phyloP scores from a whole-genome alignment of 192 early-diverging fungal species.

The Coemansia sp. region DNA sequence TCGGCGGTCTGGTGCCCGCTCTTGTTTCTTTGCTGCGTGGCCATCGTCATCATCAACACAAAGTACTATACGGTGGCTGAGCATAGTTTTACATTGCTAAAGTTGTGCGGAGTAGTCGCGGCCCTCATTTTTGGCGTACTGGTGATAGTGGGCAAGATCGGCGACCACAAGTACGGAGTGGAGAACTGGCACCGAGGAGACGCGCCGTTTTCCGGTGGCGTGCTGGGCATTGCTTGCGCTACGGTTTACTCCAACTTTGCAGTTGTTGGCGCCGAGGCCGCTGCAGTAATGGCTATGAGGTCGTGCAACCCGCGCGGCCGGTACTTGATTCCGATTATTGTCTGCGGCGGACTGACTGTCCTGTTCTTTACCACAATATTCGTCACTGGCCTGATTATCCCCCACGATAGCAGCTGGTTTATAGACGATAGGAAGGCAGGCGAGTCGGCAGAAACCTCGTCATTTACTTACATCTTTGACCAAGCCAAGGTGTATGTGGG shows the following conservation, averaged over 20 bases:
- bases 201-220: constrained; percentile 15
- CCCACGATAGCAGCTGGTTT: constrained; percentile 10
- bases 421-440: not conserved
- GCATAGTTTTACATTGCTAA: constrained; percentile 12
- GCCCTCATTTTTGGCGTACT: constrained; percentile 17
- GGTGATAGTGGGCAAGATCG: constrained; percentile 20
- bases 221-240: constrained; percentile 18
- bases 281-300: constrained; percentile 14
- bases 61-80: constrained; percentile 17
- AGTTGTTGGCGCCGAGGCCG: constrained; percentile 11
- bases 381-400: constrained; percentile 19
- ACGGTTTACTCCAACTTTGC: constrained; percentile 21
- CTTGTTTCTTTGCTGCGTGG: constrained; percentile 11
- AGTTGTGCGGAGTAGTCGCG: constrained; percentile 12
- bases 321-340: not conserved
- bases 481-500: constrained; percentile 12
- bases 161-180: constrained; percentile 21
- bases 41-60: constrained; percentile 19
- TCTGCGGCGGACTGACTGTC: constrained; percentile 7
- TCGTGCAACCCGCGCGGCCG: constrained; percentile 9
- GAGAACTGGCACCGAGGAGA: constrained; percentile 23
- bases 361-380: constrained; percentile 21
- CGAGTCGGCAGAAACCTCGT: constrained; percentile 8
- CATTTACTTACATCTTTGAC: constrained; percentile 24
- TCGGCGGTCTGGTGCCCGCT: constrained; percentile 20